Evolutionary conservation across 441 rosid genomes (phyloP), one percentile per base, ranked within the genome.

Genomic region (Adansonia madagascariensis): DNA sequence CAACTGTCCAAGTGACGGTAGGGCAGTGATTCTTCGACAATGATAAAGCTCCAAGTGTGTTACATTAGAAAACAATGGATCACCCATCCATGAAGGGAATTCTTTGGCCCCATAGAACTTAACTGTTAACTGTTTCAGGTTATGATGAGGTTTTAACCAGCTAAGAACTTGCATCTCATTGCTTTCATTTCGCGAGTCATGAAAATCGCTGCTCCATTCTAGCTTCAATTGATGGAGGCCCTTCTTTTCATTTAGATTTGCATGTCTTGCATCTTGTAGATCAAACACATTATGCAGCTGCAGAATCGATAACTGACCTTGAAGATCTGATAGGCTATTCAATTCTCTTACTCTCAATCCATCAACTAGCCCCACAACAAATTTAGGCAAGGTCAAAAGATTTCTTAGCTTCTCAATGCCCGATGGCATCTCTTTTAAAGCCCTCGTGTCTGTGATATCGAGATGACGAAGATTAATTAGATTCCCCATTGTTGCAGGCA

Each of bases 81-180:
- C 71, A 66, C 71, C 52, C 20, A 66, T 44, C 71, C 71, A 66
- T 66, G 71, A 66, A 18, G 71, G 71, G 52, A 66, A 66, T 66
- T 43, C 31, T 44, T 17, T 66, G 2, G 31, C 71, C 12, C 71
- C 71, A 3, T 18, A 66, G 52, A 17, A 43, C 24, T 43, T 66
- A 43, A 18, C 18, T 1, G 71, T 66, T 43, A 66, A 17, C 8
- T 66, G 44, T 66, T 66, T 22, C 71, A 66, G 27, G 53, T 66
- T 66, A 2, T 66, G 31, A 66, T 66, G 71, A 66, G 71, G 71
- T 18, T 44, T 66, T 66, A 66, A 66, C 71, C 31, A 18, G 52
- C n/a, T 44, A 4, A 66, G 71, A 66, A 66, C 71, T 66, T 66
- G 52, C 53, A 66, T 66, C 52, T 66, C 71, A 3, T 47, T 10